Evolutionary conservation across 2,329 filamentous ascomycete genomes (phyloP), one percentile per base, ranked within the genome.

Genomic region (Pseudonectria buxi): DNA sequence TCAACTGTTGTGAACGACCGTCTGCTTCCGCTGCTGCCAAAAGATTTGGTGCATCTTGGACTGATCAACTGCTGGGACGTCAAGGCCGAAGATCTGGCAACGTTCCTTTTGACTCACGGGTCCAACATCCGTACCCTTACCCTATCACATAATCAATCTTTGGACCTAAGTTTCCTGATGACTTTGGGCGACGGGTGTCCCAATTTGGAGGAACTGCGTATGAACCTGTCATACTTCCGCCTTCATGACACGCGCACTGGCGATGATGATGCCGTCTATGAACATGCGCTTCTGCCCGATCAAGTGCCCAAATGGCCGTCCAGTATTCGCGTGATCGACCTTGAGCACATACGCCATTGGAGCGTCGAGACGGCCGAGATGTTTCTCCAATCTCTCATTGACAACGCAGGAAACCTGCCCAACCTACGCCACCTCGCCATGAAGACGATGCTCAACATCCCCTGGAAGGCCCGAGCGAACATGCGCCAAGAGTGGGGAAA

Each of bases 381-480:
- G 38, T 86, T 95, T 49, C 84, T 95, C 47, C 72, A 76, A 27
- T 92, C 86, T 12, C 67, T 96, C 3, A 73, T 90, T 14, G 72
- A 88, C 39, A 78, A 76, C 32, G 86, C 88, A 1, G 65, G 71
- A 2, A 61, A 72, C 3, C 58, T 96, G 14, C 75, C 71, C 0
- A 65, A 78, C 39, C 71, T 96, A 15, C 80, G 87, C 7, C 69
- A 72, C 28, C 64, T 95, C 10, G 71, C 75, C 2, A 74, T 95
- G 46, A 85, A 82, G 50, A 81, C 83, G 1, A 90, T 87, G 58
- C 68, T 95, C 31, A 78, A 89, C 51, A 74, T 79, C 30, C 80
- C 83, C 10, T 95, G 88, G 86, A 81, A 87, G 42, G 78, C 87
- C 53, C 78, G 90, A 28, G 84, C 84, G 13, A 72, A 73, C n/a